Evolutionary conservation across 345 rosid genomes (phyloP).

Genomic region (Microcos paniculata): DNA sequence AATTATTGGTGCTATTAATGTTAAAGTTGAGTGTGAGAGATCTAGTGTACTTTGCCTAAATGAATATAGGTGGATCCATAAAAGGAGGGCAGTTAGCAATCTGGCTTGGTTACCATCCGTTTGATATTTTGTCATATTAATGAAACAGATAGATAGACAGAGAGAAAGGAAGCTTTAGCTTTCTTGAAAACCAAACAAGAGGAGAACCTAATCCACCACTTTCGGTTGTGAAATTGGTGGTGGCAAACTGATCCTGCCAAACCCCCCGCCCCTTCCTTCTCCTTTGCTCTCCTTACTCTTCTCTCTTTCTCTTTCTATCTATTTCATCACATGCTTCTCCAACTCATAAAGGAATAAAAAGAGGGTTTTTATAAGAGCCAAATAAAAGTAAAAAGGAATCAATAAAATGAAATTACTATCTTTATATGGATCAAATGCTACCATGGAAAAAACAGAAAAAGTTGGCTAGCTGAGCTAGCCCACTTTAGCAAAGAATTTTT

Average conservation of each 20-base stretch:
- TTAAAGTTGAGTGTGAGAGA: not conserved
- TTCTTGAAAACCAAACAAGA: constrained; percentile 29
- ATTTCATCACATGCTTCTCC: constrained; percentile 12
- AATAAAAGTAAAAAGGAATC: too few relatives aligned
- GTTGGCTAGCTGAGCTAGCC: not conserved
- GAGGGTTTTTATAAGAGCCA: not conserved
- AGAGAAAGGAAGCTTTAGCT: constrained; percentile 7
- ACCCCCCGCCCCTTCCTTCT: not conserved
- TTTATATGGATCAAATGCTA: not conserved
- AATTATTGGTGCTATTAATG: too few relatives aligned
- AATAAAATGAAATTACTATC: not conserved
- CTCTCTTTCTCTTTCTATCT: not conserved
- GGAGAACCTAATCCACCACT: constrained; percentile 35
- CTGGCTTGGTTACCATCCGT: constrained; percentile 4
- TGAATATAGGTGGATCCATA: not conserved
- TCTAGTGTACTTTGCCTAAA: not conserved
- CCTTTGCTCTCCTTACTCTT: not conserved
- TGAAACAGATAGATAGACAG: not conserved
- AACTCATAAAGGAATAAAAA: constrained; percentile 6
- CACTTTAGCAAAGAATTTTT: not conserved
- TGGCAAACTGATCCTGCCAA: constrained; percentile 15
- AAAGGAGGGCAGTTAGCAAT: not conserved
- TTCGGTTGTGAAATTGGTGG: constrained; percentile 21
- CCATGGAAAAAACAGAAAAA: not conserved
- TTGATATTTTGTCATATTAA: constrained; percentile 4